Evolutionary conservation across 192 early-diverging fungal genomes (phyloP), one percentile per base, ranked within the genome.

Genomic region (Linderina pennispora): DNA sequence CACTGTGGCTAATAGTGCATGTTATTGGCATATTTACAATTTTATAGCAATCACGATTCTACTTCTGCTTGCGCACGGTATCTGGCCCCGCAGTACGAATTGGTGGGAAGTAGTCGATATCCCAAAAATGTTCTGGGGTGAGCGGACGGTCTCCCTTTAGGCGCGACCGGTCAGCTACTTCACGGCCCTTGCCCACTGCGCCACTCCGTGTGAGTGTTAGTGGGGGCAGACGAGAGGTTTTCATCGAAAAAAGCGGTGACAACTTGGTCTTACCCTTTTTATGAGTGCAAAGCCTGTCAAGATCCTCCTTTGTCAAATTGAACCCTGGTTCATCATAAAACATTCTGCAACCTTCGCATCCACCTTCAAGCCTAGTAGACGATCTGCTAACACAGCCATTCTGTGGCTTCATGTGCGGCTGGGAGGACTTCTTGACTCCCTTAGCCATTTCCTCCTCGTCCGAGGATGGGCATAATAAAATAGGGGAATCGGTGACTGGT

Each of bases 41-140:
- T n/a, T n/a, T n/a, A n/a, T n/a, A n/a, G n/a, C n/a, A n/a, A n/a
- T n/a, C n/a, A n/a, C n/a, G n/a, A n/a, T n/a, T n/a, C n/a, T n/a
- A n/a, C n/a, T n/a, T n/a, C n/a, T n/a, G n/a, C n/a, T 36, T 36
- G 48, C 61, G 67, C 43, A 58, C 48, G 35, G 45, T 35, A 36
- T 64, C 67, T 26, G 56, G 52, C 2, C 67, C 61, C 4, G 48
- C 52, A 0, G 56, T 59, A 15, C 53, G 56, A 40, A 71, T 71
- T 10, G 55, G 50, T 19, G 67, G 67, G 9, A 71, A 71, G 37
- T 59, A 63, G 33, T 62, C 51, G 22, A 71, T 59, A 20, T 71
- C 67, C 67, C 67, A 71, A 43, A 59, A 71, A 23, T 71, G 46
- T 2, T 71, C 67, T 1, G 67, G 67, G 3, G 67, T 71, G 28